Conservation (phyloP, 495 filamentous ascomycete species). For the Pyrenopolyporus hunteri region DNA sequence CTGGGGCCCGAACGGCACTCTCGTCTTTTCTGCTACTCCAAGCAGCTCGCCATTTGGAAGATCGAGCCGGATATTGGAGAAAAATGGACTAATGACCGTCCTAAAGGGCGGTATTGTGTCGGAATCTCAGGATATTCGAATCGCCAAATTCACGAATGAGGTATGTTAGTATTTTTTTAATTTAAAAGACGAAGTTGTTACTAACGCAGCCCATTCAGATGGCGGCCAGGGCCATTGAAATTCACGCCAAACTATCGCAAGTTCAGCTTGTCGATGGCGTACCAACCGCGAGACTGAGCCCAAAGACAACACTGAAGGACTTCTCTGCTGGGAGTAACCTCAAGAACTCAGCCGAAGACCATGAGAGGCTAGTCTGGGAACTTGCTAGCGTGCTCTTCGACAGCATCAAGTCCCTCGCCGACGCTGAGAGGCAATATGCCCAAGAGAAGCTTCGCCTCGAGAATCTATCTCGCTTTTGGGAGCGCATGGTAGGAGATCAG, state of each 20-base stretch:
- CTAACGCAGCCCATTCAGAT: conserved; percentile 27
- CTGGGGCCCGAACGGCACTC: conserved; percentile 76
- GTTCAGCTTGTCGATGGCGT: conserved; percentile 45
- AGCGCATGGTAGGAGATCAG: conserved; percentile 62
- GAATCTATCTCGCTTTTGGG: conserved; percentile 65
- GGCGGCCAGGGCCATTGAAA: conserved; percentile 37
- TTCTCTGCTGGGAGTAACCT: conserved; percentile 29
- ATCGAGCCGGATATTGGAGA: conserved; percentile 32
- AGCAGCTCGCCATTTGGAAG: conserved; percentile 44
- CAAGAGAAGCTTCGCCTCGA: conserved; percentile 54
- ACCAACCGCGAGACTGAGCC: conserved; percentile 52
- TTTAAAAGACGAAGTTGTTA: conserved; percentile 4
- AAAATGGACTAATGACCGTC: conserved; percentile 41
- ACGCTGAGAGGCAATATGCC: conserved; percentile 51
- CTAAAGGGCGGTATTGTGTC: conserved; percentile 44
- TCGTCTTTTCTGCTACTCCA: conserved; percentile 64
- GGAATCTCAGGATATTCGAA: conserved; percentile 55
- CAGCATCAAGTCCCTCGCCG: conserved; percentile 59
- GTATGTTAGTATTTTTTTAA: conserved; percentile 41
- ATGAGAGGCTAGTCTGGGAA: conserved; percentile 72
- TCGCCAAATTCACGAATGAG: conserved; percentile 59
- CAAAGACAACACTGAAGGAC: conserved; percentile 37
- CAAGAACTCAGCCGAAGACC: conserved; percentile 43
- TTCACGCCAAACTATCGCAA: conserved; percentile 33
- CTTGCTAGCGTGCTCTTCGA: conserved; percentile 90